Conservation (phyloP, 768 basidiomycete species). For the Lanmaoa pseudosensibilis region DNA sequence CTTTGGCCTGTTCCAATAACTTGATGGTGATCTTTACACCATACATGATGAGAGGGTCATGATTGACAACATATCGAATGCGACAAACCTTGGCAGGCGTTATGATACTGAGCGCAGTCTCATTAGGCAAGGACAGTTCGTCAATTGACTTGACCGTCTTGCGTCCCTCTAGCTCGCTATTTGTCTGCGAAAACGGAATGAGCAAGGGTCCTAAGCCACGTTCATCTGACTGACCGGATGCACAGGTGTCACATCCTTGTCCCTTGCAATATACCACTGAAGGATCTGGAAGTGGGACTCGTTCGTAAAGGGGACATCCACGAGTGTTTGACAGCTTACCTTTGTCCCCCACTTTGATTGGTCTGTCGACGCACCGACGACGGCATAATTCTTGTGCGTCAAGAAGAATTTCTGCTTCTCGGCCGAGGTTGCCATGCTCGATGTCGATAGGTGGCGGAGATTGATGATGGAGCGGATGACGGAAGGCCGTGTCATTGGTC, state of each 20-base stretch:
- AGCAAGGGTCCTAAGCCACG: neutral
- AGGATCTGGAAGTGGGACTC: constrained; percentile 51
- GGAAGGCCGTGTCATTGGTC: constrained; percentile 2
- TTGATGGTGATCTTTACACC: constrained; percentile 63
- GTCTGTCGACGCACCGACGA: constrained; percentile 83
- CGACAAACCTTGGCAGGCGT: constrained; percentile 65
- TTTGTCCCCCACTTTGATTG: constrained; percentile 77
- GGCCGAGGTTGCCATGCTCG: constrained; percentile 31
- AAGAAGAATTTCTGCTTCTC: constrained; percentile 59
- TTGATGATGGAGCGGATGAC: constrained; percentile 4
- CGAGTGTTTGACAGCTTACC: constrained; percentile 34
- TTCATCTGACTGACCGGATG: constrained; percentile 56
- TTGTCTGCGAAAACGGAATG: constrained; percentile 48
- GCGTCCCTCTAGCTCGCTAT: constrained; percentile 66
- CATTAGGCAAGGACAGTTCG: constrained; percentile 56
- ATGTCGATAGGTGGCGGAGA: constrained; percentile 11
- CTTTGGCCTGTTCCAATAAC: constrained; percentile 64
- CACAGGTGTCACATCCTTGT: constrained; percentile 64
- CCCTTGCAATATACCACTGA: constrained; percentile 69
- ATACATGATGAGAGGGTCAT: neutral
- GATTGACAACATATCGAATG: neutral
- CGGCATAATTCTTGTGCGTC: constrained; percentile 63
- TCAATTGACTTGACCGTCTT: constrained; percentile 53
- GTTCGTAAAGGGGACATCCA: neutral
- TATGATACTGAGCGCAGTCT: constrained; percentile 77